Evolutionary conservation across 805 yeast genomes (phyloP).

Genomic region (Zygosaccharomyces rouxii): DNA sequence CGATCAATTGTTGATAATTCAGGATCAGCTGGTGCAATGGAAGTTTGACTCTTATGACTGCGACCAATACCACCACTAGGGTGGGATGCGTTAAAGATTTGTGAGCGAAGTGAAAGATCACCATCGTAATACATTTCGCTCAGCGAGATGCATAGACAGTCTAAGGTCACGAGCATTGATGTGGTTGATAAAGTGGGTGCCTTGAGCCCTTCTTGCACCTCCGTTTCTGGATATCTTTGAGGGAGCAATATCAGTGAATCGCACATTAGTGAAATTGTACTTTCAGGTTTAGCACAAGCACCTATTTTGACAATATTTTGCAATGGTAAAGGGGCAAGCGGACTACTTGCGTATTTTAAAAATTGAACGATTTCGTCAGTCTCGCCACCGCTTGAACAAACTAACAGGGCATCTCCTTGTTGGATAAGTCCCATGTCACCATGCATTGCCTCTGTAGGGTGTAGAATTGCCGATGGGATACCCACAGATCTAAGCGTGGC

Average conservation of each 20-base stretch:
- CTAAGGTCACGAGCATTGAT: slow-evolving; percentile 67
- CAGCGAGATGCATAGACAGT: slow-evolving; percentile 70
- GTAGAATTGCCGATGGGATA: slow-evolving; percentile 60
- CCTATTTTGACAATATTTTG: slow-evolving; percentile 9
- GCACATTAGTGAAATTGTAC: slow-evolving; percentile 20
- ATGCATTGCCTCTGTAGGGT: slow-evolving; percentile 85
- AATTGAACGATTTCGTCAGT: slow-evolving; percentile 64
- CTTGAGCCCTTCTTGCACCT: slow-evolving; percentile 65
- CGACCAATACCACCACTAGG: slow-evolving; percentile 90
- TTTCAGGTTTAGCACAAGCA: slow-evolving; percentile 14
- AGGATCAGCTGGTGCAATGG: not conserved
- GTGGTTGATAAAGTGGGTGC: slow-evolving; percentile 89
- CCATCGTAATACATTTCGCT: slow-evolving; percentile 55
- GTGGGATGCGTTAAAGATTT: slow-evolving; percentile 64
- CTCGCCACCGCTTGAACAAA: slow-evolving; percentile 75
- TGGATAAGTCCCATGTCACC: slow-evolving; percentile 80
- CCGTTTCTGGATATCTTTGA: slow-evolving; percentile 51
- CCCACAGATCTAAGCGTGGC: slow-evolving; percentile 82
- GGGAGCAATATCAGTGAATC: slow-evolving; percentile 35
- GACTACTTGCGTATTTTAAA: slow-evolving; percentile 15
- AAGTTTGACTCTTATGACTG: slow-evolving; percentile 4
- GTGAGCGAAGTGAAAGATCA: slow-evolving; percentile 50
- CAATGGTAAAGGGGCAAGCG: slow-evolving; percentile 3
- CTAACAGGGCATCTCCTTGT: slow-evolving; percentile 49
- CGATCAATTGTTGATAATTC: not conserved